A percentile compares a stretch with the other conserved stretches of the same genome.
phyloP scores from a whole-genome alignment of 257 asterid genomes.

The Phtheirospermum japonicum region DNA sequence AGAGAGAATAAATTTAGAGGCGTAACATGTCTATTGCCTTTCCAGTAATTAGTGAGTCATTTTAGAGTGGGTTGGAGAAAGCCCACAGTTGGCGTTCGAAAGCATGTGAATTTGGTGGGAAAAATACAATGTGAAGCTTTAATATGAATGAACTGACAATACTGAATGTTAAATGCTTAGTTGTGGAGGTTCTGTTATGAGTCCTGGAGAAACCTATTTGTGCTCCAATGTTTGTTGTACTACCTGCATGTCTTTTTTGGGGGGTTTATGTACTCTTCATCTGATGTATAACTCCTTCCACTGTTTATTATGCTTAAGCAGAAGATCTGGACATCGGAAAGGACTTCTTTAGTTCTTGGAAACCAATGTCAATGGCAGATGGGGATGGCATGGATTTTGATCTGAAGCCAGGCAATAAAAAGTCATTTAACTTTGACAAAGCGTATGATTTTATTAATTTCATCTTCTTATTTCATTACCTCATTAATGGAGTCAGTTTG shows the following conservation, averaged over 20 bases:
- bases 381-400: slow-evolving; percentile 75
- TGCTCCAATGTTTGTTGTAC: slow-evolving; percentile 7
- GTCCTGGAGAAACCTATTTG: slow-evolving; percentile 15
- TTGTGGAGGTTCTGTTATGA: slow-evolving; percentile 6
- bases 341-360: slow-evolving; percentile 83
- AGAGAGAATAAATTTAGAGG: slow-evolving; percentile 8
- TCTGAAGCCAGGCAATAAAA: slow-evolving; percentile 68
- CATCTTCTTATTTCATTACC: slow-evolving; percentile 26
- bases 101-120: neutral
- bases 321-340: slow-evolving; percentile 81
- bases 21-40: slow-evolving; percentile 22
- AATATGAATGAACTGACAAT: slow-evolving; percentile 7
- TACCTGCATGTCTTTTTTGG: neutral
- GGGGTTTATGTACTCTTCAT: slow-evolving; percentile 8
- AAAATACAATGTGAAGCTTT: slow-evolving; percentile 16
- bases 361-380: slow-evolving; percentile 47
- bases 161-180: slow-evolving; percentile 4
- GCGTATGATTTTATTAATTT: slow-evolving; percentile 42
- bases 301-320: slow-evolving; percentile 38
- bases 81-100: slow-evolving; percentile 13
- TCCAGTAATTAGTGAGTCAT: slow-evolving; percentile 6
- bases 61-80: slow-evolving; percentile 22
- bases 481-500: slow-evolving; percentile 12
- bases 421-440: slow-evolving; percentile 60
- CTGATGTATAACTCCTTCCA: slow-evolving; percentile 19